Base-by-base conservation (phyloP, 192 early-diverging fungal genomes). In the Lobulomyces angularis region DNA sequence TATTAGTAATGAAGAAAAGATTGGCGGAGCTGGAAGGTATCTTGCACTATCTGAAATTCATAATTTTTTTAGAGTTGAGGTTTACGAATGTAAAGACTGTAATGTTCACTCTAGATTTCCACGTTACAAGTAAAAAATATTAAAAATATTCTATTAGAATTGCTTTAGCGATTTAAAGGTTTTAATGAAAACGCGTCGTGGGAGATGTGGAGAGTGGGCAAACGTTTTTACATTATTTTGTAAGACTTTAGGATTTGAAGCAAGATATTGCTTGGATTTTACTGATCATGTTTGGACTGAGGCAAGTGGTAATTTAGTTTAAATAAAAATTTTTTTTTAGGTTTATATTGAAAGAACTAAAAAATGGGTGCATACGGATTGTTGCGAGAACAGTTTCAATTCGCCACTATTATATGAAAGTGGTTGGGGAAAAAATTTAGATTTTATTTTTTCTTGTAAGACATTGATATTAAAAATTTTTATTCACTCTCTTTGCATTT, bases 121-220 rank as follows among this genome's bases (percentile, higher is more conserved):
- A 6, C 50, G 64, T 8, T 61, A 49, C 58, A 65, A 65, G 50
- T 51, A 3, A 17, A 12, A 11, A 43, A 1, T 18, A 32, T 43
- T 27, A 1, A 35, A 9, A 1, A 35, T 43, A 29, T 17, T 37
- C 7, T 34, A 16, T 12, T 42, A 8, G 9, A 41, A 11, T 7
- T 26, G 27, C 1, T 46, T 8, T 38, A 9, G 8, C 45, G 18
- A 11, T 43, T 22, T 27, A 19, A n/a, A 42, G 26, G 5, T 19
- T 42, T 25, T 44, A 7, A 40, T 63, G 51, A 23, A 65, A 30
- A 64, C 60, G 11, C 37, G 61, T 32, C 19, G 43, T 11, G 64
- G 64, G 12, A 48, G 64, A 8, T 66, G 64, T 37, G 64, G 64
- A 8, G 64, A 66, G 32, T 66, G 56, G 61, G 64, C 64, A 2